Evolutionary conservation across 345 rosid genomes (phyloP), one percentile per base, ranked within the genome.

Genomic region (Brassica carinata): DNA sequence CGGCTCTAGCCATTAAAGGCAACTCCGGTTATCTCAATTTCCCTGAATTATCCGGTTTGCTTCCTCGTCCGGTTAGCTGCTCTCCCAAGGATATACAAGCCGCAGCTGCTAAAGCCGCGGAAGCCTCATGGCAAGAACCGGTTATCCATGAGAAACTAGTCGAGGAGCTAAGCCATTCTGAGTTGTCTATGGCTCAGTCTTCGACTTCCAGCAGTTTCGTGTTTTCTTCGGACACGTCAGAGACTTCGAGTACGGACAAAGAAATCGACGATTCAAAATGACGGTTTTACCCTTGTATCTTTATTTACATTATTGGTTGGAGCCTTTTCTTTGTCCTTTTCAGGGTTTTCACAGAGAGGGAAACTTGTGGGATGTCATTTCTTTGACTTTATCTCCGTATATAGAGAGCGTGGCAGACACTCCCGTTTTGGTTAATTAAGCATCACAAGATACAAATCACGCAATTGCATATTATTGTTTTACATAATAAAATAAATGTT

Each of bases 81-180:
- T 83, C 93, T 10, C 92, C 95, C 0, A 91, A 91, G 70, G 97
- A 94, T 77, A 87, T 94, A 71, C 98, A 94, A 68, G 86, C 83
- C 1, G 98, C 98, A 4, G 98, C 98, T 9, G 85, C 95, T 8
- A 73, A 86, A 69, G 98, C 98, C 2, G 97, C 97, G 2, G 79
- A 92, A 15, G 82, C 81, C 6, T 64, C 87, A 36, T 83, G 79
- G 78, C 63, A 38, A 6, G 74, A 74, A 18, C 79, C 80, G 31
- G 71, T 26, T 31, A 30, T 30, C 26, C 1, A 3, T 69, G 72
- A 72, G 68, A 63, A 40, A 57, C 15, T 69, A 53, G 55, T 2
- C 1, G 71, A 80, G 19, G 82, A 74, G 73, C 13, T 74, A 29
- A 82, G 79, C 77, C 84, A 34, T 57, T 79, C 63, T 14, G 81